Base-by-base conservation (phyloP, 495 filamentous ascomycete genomes). In the Xylaria telfairii region DNA sequence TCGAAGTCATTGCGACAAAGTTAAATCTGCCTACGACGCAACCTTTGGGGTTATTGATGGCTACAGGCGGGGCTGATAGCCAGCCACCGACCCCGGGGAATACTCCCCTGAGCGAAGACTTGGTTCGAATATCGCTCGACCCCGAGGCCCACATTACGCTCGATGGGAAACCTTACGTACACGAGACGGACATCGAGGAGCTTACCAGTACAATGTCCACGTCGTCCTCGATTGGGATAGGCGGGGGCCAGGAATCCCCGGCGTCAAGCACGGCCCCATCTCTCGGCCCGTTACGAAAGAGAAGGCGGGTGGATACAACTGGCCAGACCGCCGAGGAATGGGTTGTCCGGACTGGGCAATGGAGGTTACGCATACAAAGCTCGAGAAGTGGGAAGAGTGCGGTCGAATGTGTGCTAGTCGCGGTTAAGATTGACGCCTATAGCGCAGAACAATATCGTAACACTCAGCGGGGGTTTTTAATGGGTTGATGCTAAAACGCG, bases 1-100 rank as follows among this genome's bases (percentile, higher is more conserved):
- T 97, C 59, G 90, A 94, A 72, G 90, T 95, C 3, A 85, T 97
- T 7, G 89, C 92, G 28, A 92, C 92, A 49, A 97, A 96, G 78
- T 88, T 95, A 71, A 91, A 91, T 66, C 77, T 93, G 2, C 90
- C 91, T 1, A 87, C 85, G 26, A 90, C 86, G 6, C 87, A 90
- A 28, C 89, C 90, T 0, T 78, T 93, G 8, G 93, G 92, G 15
- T 76, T 93, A 47, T 82, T 93, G 76, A 90, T 93, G 88, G 74
- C 86, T 56, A 70, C 82, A 41, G 84, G 86, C 56, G 83, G 87
- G 42, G 79, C 84, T 42, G 76, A 82, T 68, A 79, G 79, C 69
- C 80, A 89, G 75, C 84, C 90, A 10, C 82, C 88, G 0, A 91
- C 89, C 60, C 91, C 92, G 0, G 90, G 90, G 0, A 92, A 91